Base-by-base conservation (phyloP, 495 filamentous ascomycete species). In the Bathelium albidoporum region DNA sequence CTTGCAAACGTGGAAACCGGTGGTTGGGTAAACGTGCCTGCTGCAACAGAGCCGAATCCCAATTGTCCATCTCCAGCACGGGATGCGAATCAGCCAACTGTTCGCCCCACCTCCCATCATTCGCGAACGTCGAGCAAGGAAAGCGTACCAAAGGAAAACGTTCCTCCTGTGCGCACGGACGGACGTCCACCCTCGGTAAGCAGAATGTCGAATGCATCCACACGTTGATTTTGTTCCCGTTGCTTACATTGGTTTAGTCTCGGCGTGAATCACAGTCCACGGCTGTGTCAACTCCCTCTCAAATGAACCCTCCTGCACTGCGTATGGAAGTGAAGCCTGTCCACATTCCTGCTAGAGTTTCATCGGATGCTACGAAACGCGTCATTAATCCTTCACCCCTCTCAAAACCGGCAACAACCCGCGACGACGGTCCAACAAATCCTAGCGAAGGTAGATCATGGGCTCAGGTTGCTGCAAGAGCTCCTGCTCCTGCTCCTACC, bases 301-400 rank as follows among this genome's bases (percentile, higher is more conserved):
- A 32, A 24, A 31, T 43, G n/a, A 52, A 59, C 34, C 65, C 61
- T 20, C 34, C 66, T 60, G 26, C 41, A 63, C 64, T 73, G 58
- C 75, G 79, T 72, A 70, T 85, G 69, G 79, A 85, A 73, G 74
- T 81, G 32, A 84, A 81, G 69, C 74, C 75, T 59, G 80, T 88
- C 65, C 86, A 79, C 67, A 82, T 89, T 63, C 86, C 86, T 53
- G 81, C 87, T 55, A 79, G 87, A 71, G 84, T 79, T 24, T 90
- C 89, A 61, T 75, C 84, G 72, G 89, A 95, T 76, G 77, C 83
- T 60, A 80, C 72, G 62, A 90, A 91, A 75, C 86, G 89, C 72
- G 73, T 83, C 44, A 80, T 77, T 68, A 89, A 83, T 71, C 89
- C 91, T 1, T 97, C 95, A 34, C 93, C 94, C 29, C 81, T 97